Evolutionary conservation across 1,284 basidiomycete species (phyloP), one percentile per base, ranked within the genome.

Genomic region (Papiliotrema laurentii): DNA sequence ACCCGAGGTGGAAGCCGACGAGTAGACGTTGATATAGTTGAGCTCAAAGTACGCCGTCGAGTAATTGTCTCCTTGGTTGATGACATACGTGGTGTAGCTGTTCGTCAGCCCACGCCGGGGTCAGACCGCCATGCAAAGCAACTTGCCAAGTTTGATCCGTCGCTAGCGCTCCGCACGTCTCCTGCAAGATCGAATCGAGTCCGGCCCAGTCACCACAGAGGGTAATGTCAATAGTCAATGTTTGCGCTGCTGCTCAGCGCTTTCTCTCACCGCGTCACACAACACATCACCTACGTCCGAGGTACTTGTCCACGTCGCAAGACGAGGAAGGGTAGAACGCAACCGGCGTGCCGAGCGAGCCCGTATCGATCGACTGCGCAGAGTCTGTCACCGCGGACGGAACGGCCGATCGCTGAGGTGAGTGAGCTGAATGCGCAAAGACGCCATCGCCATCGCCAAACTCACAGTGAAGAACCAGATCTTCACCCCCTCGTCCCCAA

Each of bases 391-490:
- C 60, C 4, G 75, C 71, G 11, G 61, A 62, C 0, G 87, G 86
- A 26, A 89, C 77, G 38, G 77, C 73, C 5, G 78, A 67, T 33
- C 86, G 80, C 74, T 81, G 50, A 6, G 37, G 22, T 22, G 9
- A 24, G 37, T n/a, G 11, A 9, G 30, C 10, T 21, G 5, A 18
- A 4, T 27, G 18, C 34, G 9, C 3, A 21, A 19, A 43, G 16
- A 25, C 13, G 19, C 22, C 10, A 31, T 34, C 22, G 35, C 13
- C 27, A 28, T 22, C 18, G 44, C 34, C 37, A 41, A 9, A 76
- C 83, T 63, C 58, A 86, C 85, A 47, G 77, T 71, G 71, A 86
- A 84, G 75, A 86, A 87, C 87, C 87, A 89, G 45, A 89, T 78
- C 9, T 81, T 83, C 58, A 70, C 67, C 16, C 54, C 61, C 10